phyloP scores from a whole-genome alignment of 192 early-diverging fungal genomes.

The Lunasporangiospora selenospora region DNA sequence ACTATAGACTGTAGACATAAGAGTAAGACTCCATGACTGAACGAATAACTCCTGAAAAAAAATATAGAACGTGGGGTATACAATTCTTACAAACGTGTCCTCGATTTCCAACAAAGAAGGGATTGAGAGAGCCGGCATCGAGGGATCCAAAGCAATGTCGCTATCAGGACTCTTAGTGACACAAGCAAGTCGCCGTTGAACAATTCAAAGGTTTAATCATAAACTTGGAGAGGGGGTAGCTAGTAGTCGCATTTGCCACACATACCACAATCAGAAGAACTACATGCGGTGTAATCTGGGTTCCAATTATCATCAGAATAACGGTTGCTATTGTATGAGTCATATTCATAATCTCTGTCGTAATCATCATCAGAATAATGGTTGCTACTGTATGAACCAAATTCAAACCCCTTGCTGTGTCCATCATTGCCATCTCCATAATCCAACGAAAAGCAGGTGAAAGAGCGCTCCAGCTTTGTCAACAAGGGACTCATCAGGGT shows the following conservation, averaged over 20 bases:
- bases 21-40: no score
- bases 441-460: conserved; percentile 6
- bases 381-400: not conserved
- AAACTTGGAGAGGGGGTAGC: no score
- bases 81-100: not conserved
- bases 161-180: not conserved
- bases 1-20: no score
- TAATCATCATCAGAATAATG: conserved; percentile 5
- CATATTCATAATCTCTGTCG: not conserved
- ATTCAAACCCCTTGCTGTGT: not conserved
- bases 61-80: not conserved
- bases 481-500: no score
- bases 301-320: conserved; percentile 4
- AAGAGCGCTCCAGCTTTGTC: not conserved
- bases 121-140: not conserved
- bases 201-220: no score
- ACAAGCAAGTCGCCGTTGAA: not conserved
- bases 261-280: conserved; percentile 1
- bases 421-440: conserved; percentile 5
- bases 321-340: not conserved
- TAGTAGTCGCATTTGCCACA: conserved; percentile 8
- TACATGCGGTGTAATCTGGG: conserved; percentile 11
- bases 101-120: not conserved
- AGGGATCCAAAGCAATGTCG: not conserved
- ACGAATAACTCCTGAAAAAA: no score